phyloP scores from a whole-genome alignment of 768 basidiomycete genomes.

The Fistulinella prunicolor region DNA sequence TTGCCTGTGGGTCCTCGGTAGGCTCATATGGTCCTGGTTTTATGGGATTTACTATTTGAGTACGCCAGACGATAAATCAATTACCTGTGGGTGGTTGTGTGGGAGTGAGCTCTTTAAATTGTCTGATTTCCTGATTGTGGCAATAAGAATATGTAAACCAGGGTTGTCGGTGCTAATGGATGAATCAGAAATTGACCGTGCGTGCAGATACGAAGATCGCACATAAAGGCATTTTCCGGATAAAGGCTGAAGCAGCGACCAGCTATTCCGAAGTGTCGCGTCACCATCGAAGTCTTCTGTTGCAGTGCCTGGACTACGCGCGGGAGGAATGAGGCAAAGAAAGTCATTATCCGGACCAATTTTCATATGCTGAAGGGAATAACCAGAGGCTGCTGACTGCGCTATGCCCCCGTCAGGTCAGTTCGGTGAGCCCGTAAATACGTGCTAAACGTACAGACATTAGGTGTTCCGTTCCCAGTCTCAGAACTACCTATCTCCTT shows the following conservation, averaged over 20 bases:
- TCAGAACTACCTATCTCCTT: conserved; percentile 64
- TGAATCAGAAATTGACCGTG: conserved; percentile 30
- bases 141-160: conserved; percentile 99
- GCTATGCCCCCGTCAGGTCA: conserved; percentile 16
- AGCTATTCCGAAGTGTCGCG: conserved; percentile 68
- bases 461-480: conserved; percentile 28
- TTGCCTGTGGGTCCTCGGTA: conserved; percentile 81
- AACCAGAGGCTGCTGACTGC: conserved; percentile 32
- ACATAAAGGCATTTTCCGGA: conserved; percentile 84
- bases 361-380: conserved; percentile 70
- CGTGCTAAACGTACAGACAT: conserved; percentile 38
- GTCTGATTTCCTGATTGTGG: conserved; percentile 92
- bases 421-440: conserved; percentile 9
- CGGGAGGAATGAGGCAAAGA: conserved; percentile 74
- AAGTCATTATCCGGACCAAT: conserved; percentile 68
- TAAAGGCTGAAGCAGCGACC: conserved; percentile 79
- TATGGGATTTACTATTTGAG: conserved; percentile 20
- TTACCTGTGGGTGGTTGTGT: conserved; percentile 67
- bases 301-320: conserved; percentile 43
- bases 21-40: conserved; percentile 66
- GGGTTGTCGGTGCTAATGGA: conserved; percentile 69
- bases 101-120: conserved; percentile 83
- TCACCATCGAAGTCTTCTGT: conserved; percentile 58
- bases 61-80: conserved; percentile 17
- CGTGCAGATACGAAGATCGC: conserved; percentile 39